Percentiles rank a stretch among this genome's conserved stretches.
These are phyloP conservation scores for Eutypa lata DNA, from an alignment of 2,329 filamentous ascomycete genomes.

Conservation along the genomic window DNA sequence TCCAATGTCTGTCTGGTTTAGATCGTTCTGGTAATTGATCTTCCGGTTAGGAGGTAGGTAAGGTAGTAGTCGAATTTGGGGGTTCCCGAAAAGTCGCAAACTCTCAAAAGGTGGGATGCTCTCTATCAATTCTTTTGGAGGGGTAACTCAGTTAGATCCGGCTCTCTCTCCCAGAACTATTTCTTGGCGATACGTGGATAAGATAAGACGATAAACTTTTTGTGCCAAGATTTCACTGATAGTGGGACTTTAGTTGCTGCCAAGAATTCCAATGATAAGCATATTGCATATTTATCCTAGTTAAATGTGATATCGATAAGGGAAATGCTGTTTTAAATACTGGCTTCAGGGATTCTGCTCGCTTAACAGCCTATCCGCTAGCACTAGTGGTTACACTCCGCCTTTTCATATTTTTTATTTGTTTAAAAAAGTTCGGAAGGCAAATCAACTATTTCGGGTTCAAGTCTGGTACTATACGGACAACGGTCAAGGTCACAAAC, in stretches of 20 bases:
- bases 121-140: neutral
- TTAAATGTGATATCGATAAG: neutral
- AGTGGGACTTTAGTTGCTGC: neutral
- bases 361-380: neutral
- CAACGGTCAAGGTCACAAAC: neutral
- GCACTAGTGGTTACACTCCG: slow-evolving; percentile 11
- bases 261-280: neutral
- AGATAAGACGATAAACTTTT: slow-evolving; percentile 15
- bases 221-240: slow-evolving; percentile 17
- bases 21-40: too few species aligned
- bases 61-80: too few species aligned
- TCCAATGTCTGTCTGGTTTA: too few species aligned
- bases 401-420: slow-evolving; percentile 7
- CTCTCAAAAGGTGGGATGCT: neutral
- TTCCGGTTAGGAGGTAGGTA: too few species aligned
- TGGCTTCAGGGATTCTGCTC: neutral
- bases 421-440: slow-evolving; percentile 9
- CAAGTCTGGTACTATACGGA: slow-evolving; percentile 1
- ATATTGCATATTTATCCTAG: slow-evolving; percentile 5
- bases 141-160: neutral
- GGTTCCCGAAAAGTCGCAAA: neutral
- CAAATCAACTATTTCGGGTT: slow-evolving; percentile 3
- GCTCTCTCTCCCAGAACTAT: neutral
- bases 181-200: slow-evolving; percentile 2
- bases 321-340: neutral